Conservation (phyloP, 768 basidiomycete genomes). For the Cubamyces sp. region DNA sequence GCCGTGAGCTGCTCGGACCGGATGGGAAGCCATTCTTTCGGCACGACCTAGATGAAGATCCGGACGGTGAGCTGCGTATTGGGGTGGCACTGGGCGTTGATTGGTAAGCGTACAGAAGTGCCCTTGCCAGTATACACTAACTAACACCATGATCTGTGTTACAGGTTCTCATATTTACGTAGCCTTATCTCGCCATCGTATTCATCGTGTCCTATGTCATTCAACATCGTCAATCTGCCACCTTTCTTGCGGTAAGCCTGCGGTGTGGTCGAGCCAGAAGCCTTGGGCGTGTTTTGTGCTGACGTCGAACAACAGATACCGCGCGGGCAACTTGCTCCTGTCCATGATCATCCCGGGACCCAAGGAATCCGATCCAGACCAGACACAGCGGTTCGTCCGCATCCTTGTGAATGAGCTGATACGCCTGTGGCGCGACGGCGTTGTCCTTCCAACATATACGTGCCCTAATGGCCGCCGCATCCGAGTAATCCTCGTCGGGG, state of each 20-base stretch:
- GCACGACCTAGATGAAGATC: conserved; percentile 11
- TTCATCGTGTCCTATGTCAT: conserved; percentile 40
- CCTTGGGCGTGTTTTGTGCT: conserved; percentile 27
- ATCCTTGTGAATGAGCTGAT: conserved; percentile 15
- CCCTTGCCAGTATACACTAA: too few relatives aligned
- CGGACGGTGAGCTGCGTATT: conserved; percentile 34
- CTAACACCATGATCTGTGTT: not conserved
- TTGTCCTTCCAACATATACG: not conserved
- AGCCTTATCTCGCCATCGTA: conserved; percentile 42
- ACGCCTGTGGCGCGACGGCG: conserved; percentile 10
- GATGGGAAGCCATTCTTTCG: conserved; percentile 38
- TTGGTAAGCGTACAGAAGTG: conserved; percentile 39
- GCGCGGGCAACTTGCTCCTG: conserved; percentile 1
- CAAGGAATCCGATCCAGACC: conserved; percentile 14
- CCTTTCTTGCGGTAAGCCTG: conserved; percentile 34
- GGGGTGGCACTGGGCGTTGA: conserved; percentile 37
- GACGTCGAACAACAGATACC: conserved; percentile 25
- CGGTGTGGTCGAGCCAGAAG: conserved; percentile 33
- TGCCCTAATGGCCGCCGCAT: conserved; percentile 33
- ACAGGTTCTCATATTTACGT: conserved; percentile 42
- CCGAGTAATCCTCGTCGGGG: conserved; percentile 37
- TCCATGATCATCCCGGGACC: conserved; percentile 22
- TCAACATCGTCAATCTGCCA: conserved; percentile 38
- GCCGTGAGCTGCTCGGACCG: conserved; percentile 28
- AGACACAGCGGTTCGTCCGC: conserved; percentile 2